Percentiles rank a stretch among this genome's conserved stretches.
These are phyloP conservation scores for Xylariaceae sp. DNA, from an alignment of 2,329 filamentous ascomycete species.

Conservation along the genomic window DNA sequence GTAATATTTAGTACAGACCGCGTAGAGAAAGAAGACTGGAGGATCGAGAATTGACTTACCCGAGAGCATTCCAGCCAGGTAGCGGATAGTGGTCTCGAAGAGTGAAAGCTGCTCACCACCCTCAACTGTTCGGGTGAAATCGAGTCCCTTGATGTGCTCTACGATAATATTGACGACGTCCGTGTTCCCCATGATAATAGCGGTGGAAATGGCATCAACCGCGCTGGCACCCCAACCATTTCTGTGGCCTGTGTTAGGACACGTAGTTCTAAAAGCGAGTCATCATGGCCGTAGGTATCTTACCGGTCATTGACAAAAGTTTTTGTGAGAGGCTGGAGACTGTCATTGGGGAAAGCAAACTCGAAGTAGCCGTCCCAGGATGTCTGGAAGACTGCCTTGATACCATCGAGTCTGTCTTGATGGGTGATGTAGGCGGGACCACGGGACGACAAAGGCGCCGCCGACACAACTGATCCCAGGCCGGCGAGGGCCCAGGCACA, in stretches of 20 bases:
- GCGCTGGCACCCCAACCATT: slow-evolving; percentile 83
- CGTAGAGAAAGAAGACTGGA: slow-evolving; percentile 3
- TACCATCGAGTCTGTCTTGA: slow-evolving; percentile 47
- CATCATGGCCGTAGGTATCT: slow-evolving; percentile 15
- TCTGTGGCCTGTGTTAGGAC: slow-evolving; percentile 38
- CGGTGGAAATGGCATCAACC: slow-evolving; percentile 74
- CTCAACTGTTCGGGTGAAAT: slow-evolving; percentile 59
- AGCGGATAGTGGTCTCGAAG: slow-evolving; percentile 89
- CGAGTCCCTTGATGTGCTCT: slow-evolving; percentile 61
- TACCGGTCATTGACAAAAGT: slow-evolving; percentile 64
- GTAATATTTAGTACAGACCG: slow-evolving; percentile 10
- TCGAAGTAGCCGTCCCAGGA: slow-evolving; percentile 69
- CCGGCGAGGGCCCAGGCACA: slow-evolving; percentile 20
- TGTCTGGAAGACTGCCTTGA: slow-evolving; percentile 63
- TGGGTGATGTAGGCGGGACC: slow-evolving; percentile 30
- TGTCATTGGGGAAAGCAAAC: slow-evolving; percentile 73
- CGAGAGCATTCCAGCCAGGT: slow-evolving; percentile 73
- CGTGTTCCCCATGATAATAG: slow-evolving; percentile 66
- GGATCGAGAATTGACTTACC: slow-evolving; percentile 37
- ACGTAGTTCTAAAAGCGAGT: background rate
- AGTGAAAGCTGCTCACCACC: slow-evolving; percentile 54
- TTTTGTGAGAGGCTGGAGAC: slow-evolving; percentile 63
- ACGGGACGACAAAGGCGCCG: slow-evolving; percentile 10
- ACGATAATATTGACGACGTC: slow-evolving; percentile 66
- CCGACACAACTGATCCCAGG: slow-evolving; percentile 22